Conservation (phyloP, 768 basidiomycete species). For the Inosperma sp. region DNA sequence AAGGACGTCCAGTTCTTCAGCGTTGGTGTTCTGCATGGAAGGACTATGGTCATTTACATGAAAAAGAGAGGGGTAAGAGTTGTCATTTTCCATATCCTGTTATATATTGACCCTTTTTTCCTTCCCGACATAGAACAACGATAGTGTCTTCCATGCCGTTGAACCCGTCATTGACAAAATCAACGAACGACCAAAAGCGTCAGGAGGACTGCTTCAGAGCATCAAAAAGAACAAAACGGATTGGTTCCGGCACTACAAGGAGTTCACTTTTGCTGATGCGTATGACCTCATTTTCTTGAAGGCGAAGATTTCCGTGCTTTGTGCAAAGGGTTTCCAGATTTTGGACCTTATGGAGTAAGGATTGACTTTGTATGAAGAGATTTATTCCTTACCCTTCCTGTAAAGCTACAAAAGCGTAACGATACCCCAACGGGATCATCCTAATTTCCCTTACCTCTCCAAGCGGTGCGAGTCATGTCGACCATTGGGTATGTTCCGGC, state of each 20-base stretch:
- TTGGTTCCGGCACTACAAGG: conserved; percentile 90
- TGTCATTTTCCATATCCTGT: neutral
- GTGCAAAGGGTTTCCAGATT: conserved; percentile 93
- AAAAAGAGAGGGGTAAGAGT: conserved; percentile 78
- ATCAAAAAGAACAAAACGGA: conserved; percentile 69
- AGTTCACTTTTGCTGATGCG: conserved; percentile 85
- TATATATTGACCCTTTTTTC: neutral
- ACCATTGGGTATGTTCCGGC: conserved; percentile 87
- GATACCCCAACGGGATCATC: conserved; percentile 72
- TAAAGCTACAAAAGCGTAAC: conserved; percentile 78
- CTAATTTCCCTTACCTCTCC: conserved; percentile 60
- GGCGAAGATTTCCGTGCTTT: conserved; percentile 86
- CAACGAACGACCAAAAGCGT: conserved; percentile 62
- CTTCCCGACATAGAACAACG: conserved; percentile 32
- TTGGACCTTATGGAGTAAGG: conserved; percentile 91
- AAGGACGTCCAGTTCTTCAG: conserved; percentile 96
- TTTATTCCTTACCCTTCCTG: conserved; percentile 1
- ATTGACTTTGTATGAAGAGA: neutral
- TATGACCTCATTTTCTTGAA: conserved; percentile 88
- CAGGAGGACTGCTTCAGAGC: conserved; percentile 59
- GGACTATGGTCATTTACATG: conserved; percentile 93
- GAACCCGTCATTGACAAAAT: conserved; percentile 90
- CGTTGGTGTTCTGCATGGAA: conserved; percentile 78
- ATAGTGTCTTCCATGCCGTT: conserved; percentile 88
- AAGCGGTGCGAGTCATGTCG: conserved; percentile 77